phyloP scores from a whole-genome alignment of 768 basidiomycete species.

The Suillus alpinus region DNA sequence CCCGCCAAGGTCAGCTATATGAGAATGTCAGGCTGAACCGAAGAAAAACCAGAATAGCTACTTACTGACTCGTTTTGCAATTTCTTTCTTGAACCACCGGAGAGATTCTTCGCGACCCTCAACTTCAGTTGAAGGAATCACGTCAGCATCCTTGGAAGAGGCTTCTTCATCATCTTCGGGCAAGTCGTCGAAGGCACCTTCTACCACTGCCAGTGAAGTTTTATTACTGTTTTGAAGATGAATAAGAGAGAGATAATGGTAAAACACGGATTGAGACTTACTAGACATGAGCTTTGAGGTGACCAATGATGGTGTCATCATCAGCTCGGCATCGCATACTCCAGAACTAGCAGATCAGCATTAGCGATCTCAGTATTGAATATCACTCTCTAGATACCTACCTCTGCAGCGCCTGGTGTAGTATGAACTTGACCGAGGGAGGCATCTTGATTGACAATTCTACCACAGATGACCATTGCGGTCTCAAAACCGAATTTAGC shows the following conservation, averaged over 20 bases:
- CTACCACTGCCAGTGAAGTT: neutral
- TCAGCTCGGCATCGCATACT: conserved; percentile 4
- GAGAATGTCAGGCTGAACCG: neutral
- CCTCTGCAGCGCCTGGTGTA: conserved; percentile 1
- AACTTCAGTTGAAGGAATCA: neutral
- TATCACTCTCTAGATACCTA: neutral
- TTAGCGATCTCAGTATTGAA: neutral
- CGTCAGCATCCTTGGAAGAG: neutral
- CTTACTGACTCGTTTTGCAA: neutral
- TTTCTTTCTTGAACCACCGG: neutral
- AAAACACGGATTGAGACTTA: conserved; percentile 3
- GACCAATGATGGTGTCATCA: conserved; percentile 5
- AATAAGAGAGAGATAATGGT: neutral
- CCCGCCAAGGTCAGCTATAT: neutral
- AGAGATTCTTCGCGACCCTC: neutral
- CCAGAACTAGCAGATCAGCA: conserved; percentile 6
- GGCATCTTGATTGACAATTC: conserved; percentile 8
- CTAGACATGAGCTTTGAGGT: conserved; percentile 14
- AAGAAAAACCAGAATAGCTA: neutral
- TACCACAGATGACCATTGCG: conserved; percentile 8
- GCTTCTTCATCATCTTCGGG: neutral
- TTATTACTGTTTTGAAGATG: neutral
- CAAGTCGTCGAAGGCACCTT: neutral
- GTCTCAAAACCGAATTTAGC: conserved; percentile 10
- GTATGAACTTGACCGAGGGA: conserved; percentile 4